Base-by-base conservation (phyloP, 208 protist genomes). In the Acanthamoeba culbertsoni region DNA sequence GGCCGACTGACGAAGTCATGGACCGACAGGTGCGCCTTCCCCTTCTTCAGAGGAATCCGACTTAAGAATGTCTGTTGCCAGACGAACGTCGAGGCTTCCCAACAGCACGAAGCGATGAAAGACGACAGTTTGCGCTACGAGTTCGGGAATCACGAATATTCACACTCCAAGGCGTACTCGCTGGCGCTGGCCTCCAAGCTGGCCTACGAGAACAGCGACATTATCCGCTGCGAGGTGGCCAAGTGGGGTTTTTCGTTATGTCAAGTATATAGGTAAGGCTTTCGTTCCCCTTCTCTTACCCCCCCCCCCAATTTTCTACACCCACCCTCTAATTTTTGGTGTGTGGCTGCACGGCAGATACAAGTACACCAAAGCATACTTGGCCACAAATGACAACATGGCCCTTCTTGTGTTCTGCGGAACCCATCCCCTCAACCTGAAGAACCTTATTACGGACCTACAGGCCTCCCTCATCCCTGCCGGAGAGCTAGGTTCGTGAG, bases 301-400 rank as follows among this genome's bases (percentile, higher is more conserved):
- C 55, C 20, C 20, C 55, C 31, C 20, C 55, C 7, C 23, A 5
- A 23, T 18, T 55, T 18, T 55, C 48, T 18, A 26, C 55, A 26
- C 5, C 3, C 12, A n/a, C 2, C 8, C 10, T 35, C 14, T 23
- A 35, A 4, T 35, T 5, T 65, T 5, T n/a, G n/a, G n/a, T n/a
- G n/a, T n/a, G n/a, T n/a, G n/a, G 23, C 23, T 59, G 16, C 14
- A 59, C 28, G 65, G 23, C 48, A 86, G 51, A 46, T 86, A 86
- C 45, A 6, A 62, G 14, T 63, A 86, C 77, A 86, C 77, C 7
- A 86, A 86, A 53, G 77, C 77, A 2, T 86, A 62, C 77, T 20
- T 86, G 77, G 77, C 77, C n/a, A 37, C 18, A n/a, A 86, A 86
- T 46, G 77, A 86, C 31, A 8, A 86, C 45, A 86, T 86, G 77